These are phyloP conservation scores for Ogataea kodamae DNA, from an alignment of 805 yeast genomes.

Conservation along the genomic window DNA sequence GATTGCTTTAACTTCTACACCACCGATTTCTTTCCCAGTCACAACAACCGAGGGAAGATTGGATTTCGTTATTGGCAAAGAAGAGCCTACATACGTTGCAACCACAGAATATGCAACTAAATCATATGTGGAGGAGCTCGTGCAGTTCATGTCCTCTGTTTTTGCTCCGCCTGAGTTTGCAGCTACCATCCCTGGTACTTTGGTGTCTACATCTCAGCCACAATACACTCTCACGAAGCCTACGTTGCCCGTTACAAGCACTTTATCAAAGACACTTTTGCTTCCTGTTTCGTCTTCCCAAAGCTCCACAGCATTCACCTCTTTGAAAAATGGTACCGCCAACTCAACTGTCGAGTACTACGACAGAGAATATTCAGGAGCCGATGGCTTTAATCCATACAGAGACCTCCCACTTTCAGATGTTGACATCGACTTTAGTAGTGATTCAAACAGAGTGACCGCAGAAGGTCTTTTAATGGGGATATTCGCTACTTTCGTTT, in stretches of 20 bases:
- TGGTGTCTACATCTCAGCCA: neutral
- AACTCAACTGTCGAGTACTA: slow-evolving; percentile 4
- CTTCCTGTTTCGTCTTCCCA: no score
- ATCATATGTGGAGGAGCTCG: slow-evolving; percentile 13
- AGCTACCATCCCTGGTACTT: slow-evolving; percentile 1
- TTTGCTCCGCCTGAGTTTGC: slow-evolving; percentile 7
- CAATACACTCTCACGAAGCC: neutral
- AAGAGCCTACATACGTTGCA: slow-evolving; percentile 1
- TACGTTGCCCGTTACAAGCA: neutral
- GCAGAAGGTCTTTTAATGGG: slow-evolving; percentile 15
- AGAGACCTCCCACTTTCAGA: slow-evolving; percentile 22
- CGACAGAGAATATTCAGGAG: slow-evolving; percentile 4
- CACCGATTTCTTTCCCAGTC: neutral
- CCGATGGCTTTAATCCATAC: slow-evolving; percentile 21
- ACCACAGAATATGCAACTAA: slow-evolving; percentile 2
- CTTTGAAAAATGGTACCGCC: slow-evolving; percentile 2
- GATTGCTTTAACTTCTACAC: slow-evolving; percentile 1
- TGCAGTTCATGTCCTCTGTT: slow-evolving; percentile 17
- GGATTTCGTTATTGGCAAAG: slow-evolving; percentile 12
- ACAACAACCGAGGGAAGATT: slow-evolving; percentile 4
- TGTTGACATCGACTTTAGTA: slow-evolving; percentile 21
- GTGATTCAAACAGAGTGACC: slow-evolving; percentile 14
- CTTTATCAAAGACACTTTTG: slow-evolving; percentile 2
- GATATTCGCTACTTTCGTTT: slow-evolving; percentile 13
- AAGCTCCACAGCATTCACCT: neutral